These are phyloP conservation scores for Penicillium nucicola DNA, from an alignment of 495 filamentous ascomycete species.

Conservation along the genomic window DNA sequence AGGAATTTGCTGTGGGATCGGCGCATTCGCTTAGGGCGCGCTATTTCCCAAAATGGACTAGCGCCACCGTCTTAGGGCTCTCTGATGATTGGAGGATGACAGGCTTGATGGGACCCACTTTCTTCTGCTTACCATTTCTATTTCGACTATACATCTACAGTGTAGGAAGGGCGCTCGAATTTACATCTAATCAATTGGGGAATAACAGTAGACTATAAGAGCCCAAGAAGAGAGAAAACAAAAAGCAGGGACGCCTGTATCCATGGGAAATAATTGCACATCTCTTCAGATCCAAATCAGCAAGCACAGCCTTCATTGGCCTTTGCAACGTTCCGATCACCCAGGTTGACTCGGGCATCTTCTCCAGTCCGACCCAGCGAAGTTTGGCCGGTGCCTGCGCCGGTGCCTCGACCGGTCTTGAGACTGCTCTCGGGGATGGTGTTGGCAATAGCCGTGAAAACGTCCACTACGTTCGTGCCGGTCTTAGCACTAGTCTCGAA, in stretches of 20 bases:
- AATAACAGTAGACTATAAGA: constrained; percentile 14
- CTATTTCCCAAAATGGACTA: constrained; percentile 27
- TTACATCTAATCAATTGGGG: constrained; percentile 5
- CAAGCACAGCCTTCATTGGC: constrained; percentile 95
- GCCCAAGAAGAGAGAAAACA: constrained; percentile 2
- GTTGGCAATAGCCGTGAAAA: constrained; percentile 98
- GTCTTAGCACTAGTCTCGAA: constrained; percentile 99
- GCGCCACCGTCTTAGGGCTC: constrained; percentile 11
- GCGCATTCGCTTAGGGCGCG: constrained; percentile 41
- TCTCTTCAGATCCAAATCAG: constrained; percentile 36
- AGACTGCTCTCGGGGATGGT: constrained; percentile 93
- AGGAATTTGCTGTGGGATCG: constrained; percentile 44
- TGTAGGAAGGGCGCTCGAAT: not conserved
- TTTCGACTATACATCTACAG: constrained; percentile 3
- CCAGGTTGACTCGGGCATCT: constrained; percentile 44
- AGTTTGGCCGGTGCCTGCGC: constrained; percentile 54
- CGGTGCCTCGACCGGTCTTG: constrained; percentile 74
- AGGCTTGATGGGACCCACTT: not conserved
- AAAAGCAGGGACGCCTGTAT: constrained; percentile 21
- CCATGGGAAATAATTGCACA: constrained; percentile 15
- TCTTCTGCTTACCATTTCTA: constrained; percentile 1
- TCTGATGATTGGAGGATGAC: not conserved
- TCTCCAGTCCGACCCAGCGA: constrained; percentile 38
- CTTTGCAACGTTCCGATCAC: constrained; percentile 43
- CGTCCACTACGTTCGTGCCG: constrained; percentile 86